Base-by-base conservation (phyloP, 2,329 filamentous ascomycete species). In the Epichloe glyceriae region DNA sequence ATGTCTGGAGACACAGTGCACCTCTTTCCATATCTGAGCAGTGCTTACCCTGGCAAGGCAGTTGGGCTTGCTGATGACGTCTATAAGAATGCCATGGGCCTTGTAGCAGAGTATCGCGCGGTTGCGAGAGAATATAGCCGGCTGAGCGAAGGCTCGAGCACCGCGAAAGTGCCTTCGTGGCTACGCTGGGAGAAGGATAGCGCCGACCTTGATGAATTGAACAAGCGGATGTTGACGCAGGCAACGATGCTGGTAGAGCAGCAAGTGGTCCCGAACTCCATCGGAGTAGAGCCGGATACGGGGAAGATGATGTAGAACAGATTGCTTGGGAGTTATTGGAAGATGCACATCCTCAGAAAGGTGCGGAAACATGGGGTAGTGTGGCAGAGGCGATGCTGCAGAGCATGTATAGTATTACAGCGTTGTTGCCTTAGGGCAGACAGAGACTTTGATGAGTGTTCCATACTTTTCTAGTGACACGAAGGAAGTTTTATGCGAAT, bases 181-280 rank as follows among this genome's bases (percentile, higher is more conserved):
- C 57, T 62, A 53, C 61, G 58, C 3, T 70, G 66, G 67, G 52
- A 57, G 44, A 59, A 65, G 43, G 66, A 70, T n/a, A 58, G 51
- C 11, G 54, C 54, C 33, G 59, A 64, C 22, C 55, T 68, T 26
- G 50, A 54, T 17, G 55, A 60, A 2, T 53, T 69, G 46, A 63
- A 65, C 43, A 52, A 57, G 15, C 53, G 56, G 30, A 56, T 60
- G 14, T 52, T 62, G 50, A 49, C 48, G 1, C 58, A 62, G 14
- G 57, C 60, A 22, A 44, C 37, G 10, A 47, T n/a, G 11, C 20
- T 44, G 11, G 4, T 52, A 62, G n/a, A 62, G 62, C 42, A 55
- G 55, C 15, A 54, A 17, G 50, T 69, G 26, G 57, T 65, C 48
- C 64, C 65, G 8, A 45, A 52, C 5, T 37, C 52, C 20, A 50